phyloP scores from a whole-genome alignment of 371 early-diverging fungal species.

The Haplosporangium sp. region DNA sequence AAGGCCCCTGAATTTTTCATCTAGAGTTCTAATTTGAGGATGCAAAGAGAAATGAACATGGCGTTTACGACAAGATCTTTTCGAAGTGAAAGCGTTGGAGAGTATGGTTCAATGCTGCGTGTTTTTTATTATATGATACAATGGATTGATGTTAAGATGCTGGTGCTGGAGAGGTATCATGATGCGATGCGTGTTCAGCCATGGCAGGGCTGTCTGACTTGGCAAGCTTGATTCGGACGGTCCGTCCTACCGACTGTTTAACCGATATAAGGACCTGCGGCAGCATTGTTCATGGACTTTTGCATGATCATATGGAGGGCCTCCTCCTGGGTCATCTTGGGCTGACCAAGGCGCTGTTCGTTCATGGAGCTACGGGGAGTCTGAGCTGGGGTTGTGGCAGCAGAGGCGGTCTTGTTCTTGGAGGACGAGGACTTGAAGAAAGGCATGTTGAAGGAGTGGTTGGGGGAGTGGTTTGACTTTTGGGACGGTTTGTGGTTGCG shows the following conservation, averaged over 20 bases:
- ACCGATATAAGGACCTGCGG: constrained; percentile 23
- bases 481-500: not conserved
- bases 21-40: too few relatives aligned
- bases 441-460: constrained; percentile 17
- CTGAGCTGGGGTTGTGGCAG: constrained; percentile 22
- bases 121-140: too few relatives aligned
- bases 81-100: too few relatives aligned
- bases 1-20: too few relatives aligned
- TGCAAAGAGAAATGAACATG: too few relatives aligned
- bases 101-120: too few relatives aligned
- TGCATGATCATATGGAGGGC: constrained; percentile 12
- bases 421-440: constrained; percentile 46
- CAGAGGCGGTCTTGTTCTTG: constrained; percentile 51
- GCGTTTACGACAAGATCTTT: too few relatives aligned
- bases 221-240: too few relatives aligned
- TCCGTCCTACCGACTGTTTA: constrained; percentile 8
- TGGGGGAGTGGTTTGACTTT: not conserved
- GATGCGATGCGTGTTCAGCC: too few relatives aligned
- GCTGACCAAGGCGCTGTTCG: constrained; percentile 13
- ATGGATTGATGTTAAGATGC: too few relatives aligned
- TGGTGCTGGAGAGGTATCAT: too few relatives aligned
- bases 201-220: too few relatives aligned
- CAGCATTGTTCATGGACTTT: constrained; percentile 25
- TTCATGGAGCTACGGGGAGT: constrained; percentile 42
- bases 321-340: constrained; percentile 26